phyloP scores from a whole-genome alignment of 2,329 filamentous ascomycete species.

The Xylariaceae sp. region DNA sequence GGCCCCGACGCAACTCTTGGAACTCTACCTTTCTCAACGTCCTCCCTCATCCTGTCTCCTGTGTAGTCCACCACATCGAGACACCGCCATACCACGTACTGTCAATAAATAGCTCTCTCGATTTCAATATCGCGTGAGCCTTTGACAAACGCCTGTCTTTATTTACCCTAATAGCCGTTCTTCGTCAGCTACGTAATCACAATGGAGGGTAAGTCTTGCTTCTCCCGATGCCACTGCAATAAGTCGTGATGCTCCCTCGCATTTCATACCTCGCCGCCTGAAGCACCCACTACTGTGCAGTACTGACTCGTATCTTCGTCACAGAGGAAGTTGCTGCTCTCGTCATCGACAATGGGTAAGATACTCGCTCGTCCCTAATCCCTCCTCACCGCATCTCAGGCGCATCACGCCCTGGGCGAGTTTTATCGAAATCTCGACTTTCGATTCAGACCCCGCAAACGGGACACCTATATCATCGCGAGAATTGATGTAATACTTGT shows the following conservation, averaged over 20 bases:
- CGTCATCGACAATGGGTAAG: constrained; percentile 99
- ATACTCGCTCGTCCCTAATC: constrained; percentile 32
- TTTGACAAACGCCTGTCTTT: constrained; percentile 20
- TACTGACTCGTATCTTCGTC: constrained; percentile 41
- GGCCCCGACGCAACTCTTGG: constrained; percentile 16
- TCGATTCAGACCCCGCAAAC: background rate
- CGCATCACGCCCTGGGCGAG: constrained; percentile 17
- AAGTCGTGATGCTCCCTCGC: constrained; percentile 6
- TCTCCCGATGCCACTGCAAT: constrained; percentile 9
- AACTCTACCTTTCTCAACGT: constrained; percentile 22
- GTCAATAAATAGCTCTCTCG: constrained; percentile 24
- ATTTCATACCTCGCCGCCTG: constrained; percentile 6
- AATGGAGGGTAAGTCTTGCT: constrained; percentile 57
- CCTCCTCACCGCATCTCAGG: constrained; percentile 33
- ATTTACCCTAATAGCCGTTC: constrained; percentile 22
- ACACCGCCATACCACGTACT: constrained; percentile 6
- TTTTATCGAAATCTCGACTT: constrained; percentile 7
- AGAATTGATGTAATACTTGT: background rate
- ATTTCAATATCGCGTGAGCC: constrained; percentile 34
- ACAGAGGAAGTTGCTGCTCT: constrained; percentile 99
- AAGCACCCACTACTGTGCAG: constrained; percentile 13
- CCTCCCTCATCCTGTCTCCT: constrained; percentile 26
- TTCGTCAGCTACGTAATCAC: constrained; percentile 40
- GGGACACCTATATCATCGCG: background rate
- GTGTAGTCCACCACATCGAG: constrained; percentile 17